Conservation (phyloP, 164 flowering plant genomes). For the Kingdonia uniflora region DNA sequence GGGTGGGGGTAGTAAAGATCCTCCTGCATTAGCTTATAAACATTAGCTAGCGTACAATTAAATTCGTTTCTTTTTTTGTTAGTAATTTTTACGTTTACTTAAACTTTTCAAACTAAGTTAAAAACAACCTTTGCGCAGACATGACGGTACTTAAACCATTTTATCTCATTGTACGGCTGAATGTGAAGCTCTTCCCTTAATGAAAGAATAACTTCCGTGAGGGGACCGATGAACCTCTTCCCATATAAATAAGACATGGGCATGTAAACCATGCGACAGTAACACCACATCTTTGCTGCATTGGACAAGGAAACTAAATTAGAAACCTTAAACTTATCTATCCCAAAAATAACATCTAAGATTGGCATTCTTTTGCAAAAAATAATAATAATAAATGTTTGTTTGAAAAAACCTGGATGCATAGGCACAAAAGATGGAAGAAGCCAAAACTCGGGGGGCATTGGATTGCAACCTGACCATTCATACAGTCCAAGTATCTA, state of each 20-base stretch:
- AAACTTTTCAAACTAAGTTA: too few species aligned
- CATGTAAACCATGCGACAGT: slow-evolving; percentile 23
- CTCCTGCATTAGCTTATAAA: slow-evolving; percentile 16
- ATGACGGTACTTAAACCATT: slow-evolving; percentile 38
- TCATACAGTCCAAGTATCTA: slow-evolving; percentile 60
- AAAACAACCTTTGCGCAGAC: slow-evolving; percentile 38
- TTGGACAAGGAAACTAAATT: neutral
- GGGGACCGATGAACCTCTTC: slow-evolving; percentile 38
- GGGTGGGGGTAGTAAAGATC: slow-evolving; percentile 33
- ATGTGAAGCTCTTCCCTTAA: slow-evolving; percentile 35
- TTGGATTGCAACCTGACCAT: slow-evolving; percentile 61
- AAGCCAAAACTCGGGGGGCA: slow-evolving; percentile 64
- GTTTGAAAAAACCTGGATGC: slow-evolving; percentile 37
- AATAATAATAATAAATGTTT: neutral
- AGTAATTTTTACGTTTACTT: too few species aligned
- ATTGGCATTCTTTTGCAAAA: neutral
- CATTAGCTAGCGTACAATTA: neutral
- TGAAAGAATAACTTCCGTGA: slow-evolving; percentile 21
- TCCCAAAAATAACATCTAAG: too few species aligned
- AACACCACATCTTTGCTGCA: slow-evolving; percentile 30
- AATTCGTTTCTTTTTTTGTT: neutral
- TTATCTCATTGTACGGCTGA: slow-evolving; percentile 27
- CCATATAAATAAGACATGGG: slow-evolving; percentile 33
- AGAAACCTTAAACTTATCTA: too few species aligned
- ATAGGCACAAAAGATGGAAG: slow-evolving; percentile 37